These are phyloP conservation scores for Fusarium succisae DNA, from an alignment of 2,329 filamentous ascomycete genomes.

Conservation along the genomic window DNA sequence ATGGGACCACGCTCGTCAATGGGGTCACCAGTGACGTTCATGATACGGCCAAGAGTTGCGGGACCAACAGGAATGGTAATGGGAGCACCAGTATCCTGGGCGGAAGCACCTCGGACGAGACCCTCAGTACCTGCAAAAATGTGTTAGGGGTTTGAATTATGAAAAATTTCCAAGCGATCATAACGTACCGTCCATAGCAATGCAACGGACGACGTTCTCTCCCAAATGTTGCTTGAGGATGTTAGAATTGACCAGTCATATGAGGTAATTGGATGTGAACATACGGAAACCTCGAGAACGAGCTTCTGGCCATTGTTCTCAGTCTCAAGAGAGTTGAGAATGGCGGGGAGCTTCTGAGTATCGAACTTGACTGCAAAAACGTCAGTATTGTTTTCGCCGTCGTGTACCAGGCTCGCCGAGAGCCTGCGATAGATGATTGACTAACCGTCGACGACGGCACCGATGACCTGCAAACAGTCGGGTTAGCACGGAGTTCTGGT, in stretches of 20 bases:
- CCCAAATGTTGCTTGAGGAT: slow-evolving; percentile 91
- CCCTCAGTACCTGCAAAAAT: slow-evolving; percentile 86
- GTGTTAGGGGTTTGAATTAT: slow-evolving; percentile 15
- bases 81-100: slow-evolving; percentile 88
- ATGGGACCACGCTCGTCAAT: slow-evolving; percentile 99
- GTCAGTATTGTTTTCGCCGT: slow-evolving; percentile 37
- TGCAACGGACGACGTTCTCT: slow-evolving; percentile 98
- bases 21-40: slow-evolving; percentile 99
- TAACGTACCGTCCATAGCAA: slow-evolving; percentile 98
- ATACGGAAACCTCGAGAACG: slow-evolving; percentile 94
- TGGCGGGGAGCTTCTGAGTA: slow-evolving; percentile 88
- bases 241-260: slow-evolving; percentile 48
- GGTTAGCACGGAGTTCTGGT: slow-evolving; percentile 34
- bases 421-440: slow-evolving; percentile 44
- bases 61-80: slow-evolving; percentile 97
- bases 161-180: slow-evolving; percentile 31
- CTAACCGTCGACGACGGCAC: slow-evolving; percentile 98
- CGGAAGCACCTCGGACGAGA: slow-evolving; percentile 92
- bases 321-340: slow-evolving; percentile 96
- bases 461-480: slow-evolving; percentile 79
- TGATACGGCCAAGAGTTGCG: slow-evolving; percentile 96
- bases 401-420: slow-evolving; percentile 6
- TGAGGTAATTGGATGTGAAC: slow-evolving; percentile 41
- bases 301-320: slow-evolving; percentile 94
- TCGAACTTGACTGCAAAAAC: slow-evolving; percentile 89